Base-by-base conservation (phyloP, 1,139 yeast genomes). In the Yamadazyma pseudoaaseri region DNA sequence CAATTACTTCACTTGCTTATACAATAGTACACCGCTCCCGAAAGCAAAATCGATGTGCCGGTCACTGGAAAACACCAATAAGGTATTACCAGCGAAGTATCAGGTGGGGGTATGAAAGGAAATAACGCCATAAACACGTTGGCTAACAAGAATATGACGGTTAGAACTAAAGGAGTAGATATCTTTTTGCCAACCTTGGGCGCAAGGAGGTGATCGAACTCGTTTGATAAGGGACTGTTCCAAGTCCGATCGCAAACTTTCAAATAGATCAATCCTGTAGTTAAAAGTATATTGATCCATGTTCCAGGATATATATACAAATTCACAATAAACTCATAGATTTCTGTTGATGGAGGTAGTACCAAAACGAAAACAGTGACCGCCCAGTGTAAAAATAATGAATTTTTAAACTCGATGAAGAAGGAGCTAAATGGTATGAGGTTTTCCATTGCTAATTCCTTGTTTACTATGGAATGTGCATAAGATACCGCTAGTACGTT, bases 401-500 rank as follows among this genome's bases (percentile, higher is more conserved):
- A 55, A 41, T 57, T 52, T 45, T 76, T 72, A 51, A 81, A 70
- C 32, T 80, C 60, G 16, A 75, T 72, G 63, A 73, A 77, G 37
- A 76, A 65, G 10, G 55, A 55, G 6, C 89, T 76, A 49, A 78
- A 81, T 18, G 95, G 95, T 27, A 85, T 53, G 39, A 82, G 74
- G 43, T 84, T 83, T 51, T 81, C 89, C 43, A 77, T 70, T 10
- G 86, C 92, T 37, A 84, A 63, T 48, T 83, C 89, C 51, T 81
- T 87, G 46, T 83, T 79, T 39, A 84, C 82, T 47, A 87, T 70
- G 14, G 87, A 85, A 52, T 84, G 94, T 1, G 92, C 82, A 52
- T 78, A 85, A 21, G 83, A 79, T 23, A 84, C 94, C 28, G 85
- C 80, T 58, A 84, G 63, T 18, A 85, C 92, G 50, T 85, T 85